A percentile compares a stretch with the other conserved stretches of the same genome.
Evolutionary conservation across 2,329 filamentous ascomycete genomes (phyloP).

Genomic region (Pestalotiopsis sp.): DNA sequence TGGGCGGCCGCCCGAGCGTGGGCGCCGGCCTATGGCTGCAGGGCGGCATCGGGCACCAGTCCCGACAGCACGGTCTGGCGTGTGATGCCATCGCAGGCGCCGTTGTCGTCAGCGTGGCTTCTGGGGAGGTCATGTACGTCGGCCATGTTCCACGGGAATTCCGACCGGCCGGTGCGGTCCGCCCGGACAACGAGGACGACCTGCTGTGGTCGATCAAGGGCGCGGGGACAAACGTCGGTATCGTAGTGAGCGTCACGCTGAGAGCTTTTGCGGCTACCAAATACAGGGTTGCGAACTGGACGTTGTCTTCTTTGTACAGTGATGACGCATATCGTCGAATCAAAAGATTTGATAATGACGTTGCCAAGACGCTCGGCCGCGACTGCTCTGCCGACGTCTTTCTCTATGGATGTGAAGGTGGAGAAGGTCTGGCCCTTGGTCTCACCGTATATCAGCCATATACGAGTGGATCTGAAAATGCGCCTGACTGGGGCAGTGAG

Average conservation of each 20-base stretch:
- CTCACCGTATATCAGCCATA: slow-evolving; percentile 44
- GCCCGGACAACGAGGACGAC: slow-evolving; percentile 47
- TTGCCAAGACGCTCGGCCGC: slow-evolving; percentile 39
- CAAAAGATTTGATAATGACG: slow-evolving; percentile 35
- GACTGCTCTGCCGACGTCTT: slow-evolving; percentile 38
- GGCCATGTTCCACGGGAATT: slow-evolving; percentile 46
- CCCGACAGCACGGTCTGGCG: slow-evolving; percentile 54
- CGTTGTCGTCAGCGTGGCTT: slow-evolving; percentile 53
- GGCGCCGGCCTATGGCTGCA: slow-evolving; percentile 65
- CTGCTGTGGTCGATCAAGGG: slow-evolving; percentile 60
- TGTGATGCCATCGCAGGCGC: slow-evolving; percentile 63
- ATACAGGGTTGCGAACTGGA: slow-evolving; percentile 42
- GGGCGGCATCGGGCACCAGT: slow-evolving; percentile 63
- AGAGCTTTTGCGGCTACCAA: slow-evolving; percentile 41
- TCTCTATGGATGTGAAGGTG: no score
- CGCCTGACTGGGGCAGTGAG: slow-evolving; percentile 13
- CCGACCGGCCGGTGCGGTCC: slow-evolving; percentile 40
- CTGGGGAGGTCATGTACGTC: slow-evolving; percentile 47
- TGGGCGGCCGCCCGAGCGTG: slow-evolving; percentile 63
- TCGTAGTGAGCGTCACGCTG: slow-evolving; percentile 55
- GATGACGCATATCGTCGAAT: slow-evolving; percentile 36
- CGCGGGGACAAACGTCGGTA: slow-evolving; percentile 59
- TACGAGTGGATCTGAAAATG: slow-evolving; percentile 17
- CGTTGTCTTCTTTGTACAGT: slow-evolving; percentile 31
- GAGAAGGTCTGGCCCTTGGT: no score